These are phyloP conservation scores for Colletotrichum sp. DNA, from an alignment of 2,329 filamentous ascomycete genomes.

Conservation along the genomic window DNA sequence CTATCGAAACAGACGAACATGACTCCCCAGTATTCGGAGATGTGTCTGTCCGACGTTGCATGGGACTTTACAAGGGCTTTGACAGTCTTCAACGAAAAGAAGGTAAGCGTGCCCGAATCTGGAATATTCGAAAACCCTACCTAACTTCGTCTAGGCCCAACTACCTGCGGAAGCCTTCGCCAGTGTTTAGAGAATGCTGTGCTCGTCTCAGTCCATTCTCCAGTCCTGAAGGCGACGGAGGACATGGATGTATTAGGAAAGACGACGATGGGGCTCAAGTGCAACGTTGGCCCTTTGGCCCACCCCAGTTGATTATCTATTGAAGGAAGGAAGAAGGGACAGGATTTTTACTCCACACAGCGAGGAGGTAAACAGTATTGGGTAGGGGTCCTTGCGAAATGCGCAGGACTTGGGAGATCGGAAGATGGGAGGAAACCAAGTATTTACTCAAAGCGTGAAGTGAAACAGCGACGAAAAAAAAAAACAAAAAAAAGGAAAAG, in stretches of 20 bases:
- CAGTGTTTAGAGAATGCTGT: constrained; percentile 20
- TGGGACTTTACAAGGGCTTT: constrained; percentile 84
- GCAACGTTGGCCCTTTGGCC: constrained; percentile 1
- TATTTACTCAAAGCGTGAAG: background rate
- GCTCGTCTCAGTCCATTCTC: constrained; percentile 10
- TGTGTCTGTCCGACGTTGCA: constrained; percentile 79
- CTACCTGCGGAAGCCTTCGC: constrained; percentile 56
- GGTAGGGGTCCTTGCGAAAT: background rate
- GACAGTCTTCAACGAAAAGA: constrained; percentile 76
- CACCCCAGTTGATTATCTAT: constrained; percentile 5
- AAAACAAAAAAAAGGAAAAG: background rate
- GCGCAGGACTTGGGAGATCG: background rate
- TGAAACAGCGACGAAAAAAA: background rate
- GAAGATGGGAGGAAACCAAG: background rate
- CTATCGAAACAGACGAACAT: constrained; percentile 81
- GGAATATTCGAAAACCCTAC: background rate
- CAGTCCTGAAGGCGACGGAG: background rate
- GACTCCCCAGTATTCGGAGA: constrained; percentile 77
- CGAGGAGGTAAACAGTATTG: background rate
- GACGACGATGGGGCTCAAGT: constrained; percentile 3
- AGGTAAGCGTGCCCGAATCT: constrained; percentile 54
- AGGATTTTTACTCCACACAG: background rate
- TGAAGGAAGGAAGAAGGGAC: background rate
- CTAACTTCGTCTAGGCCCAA: constrained; percentile 37
- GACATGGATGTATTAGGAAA: constrained; percentile 5